Conservation (phyloP, 2,329 filamentous ascomycete species). For the Aciculosporium take region DNA sequence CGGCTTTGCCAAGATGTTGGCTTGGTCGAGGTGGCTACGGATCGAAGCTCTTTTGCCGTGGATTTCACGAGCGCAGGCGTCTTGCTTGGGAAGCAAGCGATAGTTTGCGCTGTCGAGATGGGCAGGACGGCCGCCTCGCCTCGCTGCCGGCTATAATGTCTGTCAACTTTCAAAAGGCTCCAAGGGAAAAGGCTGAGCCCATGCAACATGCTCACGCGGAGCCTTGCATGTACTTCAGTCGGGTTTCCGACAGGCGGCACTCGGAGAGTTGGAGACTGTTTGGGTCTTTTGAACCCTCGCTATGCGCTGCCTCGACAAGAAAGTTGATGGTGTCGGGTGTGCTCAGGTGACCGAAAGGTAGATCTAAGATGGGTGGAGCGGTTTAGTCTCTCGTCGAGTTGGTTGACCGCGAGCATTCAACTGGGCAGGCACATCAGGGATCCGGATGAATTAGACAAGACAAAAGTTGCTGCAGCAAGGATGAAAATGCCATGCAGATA, state of each 20-base stretch:
- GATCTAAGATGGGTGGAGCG: background rate
- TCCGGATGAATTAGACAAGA: background rate
- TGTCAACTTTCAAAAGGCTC: background rate
- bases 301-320: background rate
- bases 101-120: background rate
- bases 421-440: background rate
- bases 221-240: background rate
- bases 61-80: background rate
- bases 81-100: background rate
- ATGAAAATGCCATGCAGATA: background rate
- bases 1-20: conserved; percentile 1
- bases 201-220: background rate
- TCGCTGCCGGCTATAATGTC: conserved; percentile 1
- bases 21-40: background rate
- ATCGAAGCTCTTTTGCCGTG: background rate
- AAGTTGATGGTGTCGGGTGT: too few relatives aligned
- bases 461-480: background rate
- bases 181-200: background rate
- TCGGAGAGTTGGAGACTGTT: too few relatives aligned
- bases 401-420: background rate
- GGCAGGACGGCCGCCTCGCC: background rate
- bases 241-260: background rate
- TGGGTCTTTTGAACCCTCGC: too few relatives aligned
- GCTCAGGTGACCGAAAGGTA: background rate
- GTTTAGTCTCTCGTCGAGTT: background rate